Base-by-base conservation (phyloP, 2,329 filamentous ascomycete genomes). In the Sphaerulina populicola region DNA sequence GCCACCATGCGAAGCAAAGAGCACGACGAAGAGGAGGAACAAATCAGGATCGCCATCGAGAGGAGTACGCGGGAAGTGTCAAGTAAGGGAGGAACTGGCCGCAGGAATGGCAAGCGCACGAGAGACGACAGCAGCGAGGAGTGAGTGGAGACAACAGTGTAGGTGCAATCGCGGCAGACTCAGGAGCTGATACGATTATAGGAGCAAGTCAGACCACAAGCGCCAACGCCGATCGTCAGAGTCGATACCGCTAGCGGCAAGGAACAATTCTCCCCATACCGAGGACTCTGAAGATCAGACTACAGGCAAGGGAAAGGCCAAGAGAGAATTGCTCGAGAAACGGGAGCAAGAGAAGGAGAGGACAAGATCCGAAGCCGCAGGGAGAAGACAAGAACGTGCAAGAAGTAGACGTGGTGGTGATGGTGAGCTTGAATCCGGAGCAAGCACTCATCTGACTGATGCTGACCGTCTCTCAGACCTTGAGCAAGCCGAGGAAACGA, bases 1-100 rank as follows among this genome's bases (percentile, higher is more conserved):
- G 95, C 89, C 15, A 98, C 93, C 6, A 96, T 97, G 88, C 95
- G 97, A 66, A 98, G 93, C 67, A 82, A 91, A 56, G 90, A 91
- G 38, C 91, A 89, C 18, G 97, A 97, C 62, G 90, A 97, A 58
- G 93, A 98, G 69, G 90, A 94, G 61, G 88, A 94, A 67, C 83
- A 90, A 63, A 70, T 98, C 36, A 81, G 89, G 49, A 81, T 86
- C 59, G 93, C 91, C 29, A 89, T 98, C 61, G 91, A 97, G 68
- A 90, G 94, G 55, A 98, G 93, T 73, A 96, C 90, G 71, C 84
- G 87, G 64, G 88, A 94, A 39, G 81, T 78, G 9, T 74, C 76
- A 43, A 69, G 74, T 10, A 74, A 75, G 31, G 65, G 84, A 33
- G 75, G 76, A 47, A 73, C 69, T 33, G 73, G 73, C 36, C 77